phyloP scores from a whole-genome alignment of 2,329 filamentous ascomycete species.

The Endoconidiophora laricicola region DNA sequence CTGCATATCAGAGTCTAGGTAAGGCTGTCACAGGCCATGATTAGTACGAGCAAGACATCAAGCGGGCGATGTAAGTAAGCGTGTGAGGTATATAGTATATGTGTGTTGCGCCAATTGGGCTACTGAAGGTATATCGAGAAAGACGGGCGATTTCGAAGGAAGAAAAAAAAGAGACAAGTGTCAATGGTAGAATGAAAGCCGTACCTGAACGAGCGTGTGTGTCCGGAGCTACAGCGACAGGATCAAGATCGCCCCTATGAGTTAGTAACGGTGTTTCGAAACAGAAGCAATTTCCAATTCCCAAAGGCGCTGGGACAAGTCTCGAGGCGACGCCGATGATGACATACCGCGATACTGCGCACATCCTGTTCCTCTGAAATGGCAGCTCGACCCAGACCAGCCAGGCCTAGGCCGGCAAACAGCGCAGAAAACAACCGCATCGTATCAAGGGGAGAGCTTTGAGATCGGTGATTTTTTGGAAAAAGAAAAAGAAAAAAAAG shows the following conservation, averaged over 20 bases:
- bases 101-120: not conserved
- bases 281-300: too few species aligned
- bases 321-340: too few species aligned
- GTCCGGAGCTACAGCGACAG: slow-evolving; percentile 51
- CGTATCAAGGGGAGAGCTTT: not conserved
- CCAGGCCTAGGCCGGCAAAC: slow-evolving; percentile 12
- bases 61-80: not conserved
- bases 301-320: too few species aligned
- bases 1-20: slow-evolving; percentile 94
- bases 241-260: not conserved
- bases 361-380: slow-evolving; percentile 12
- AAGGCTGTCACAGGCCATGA: slow-evolving; percentile 43
- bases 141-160: not conserved
- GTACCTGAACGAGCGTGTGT: slow-evolving; percentile 64
- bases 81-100: too few species aligned
- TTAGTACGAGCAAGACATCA: not conserved
- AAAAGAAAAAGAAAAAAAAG: not conserved
- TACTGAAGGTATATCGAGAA: not conserved
- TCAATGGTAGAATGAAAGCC: slow-evolving; percentile 20
- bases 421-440: slow-evolving; percentile 12
- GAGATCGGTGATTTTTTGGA: not conserved
- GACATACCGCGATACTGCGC: slow-evolving; percentile 14
- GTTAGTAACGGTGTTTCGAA: too few species aligned
- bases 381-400: slow-evolving; percentile 6
- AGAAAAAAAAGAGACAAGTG: not conserved